Evolutionary conservation across 1,284 basidiomycete species (phyloP), one percentile per base, ranked within the genome.

Genomic region (Trametes versicolor): DNA sequence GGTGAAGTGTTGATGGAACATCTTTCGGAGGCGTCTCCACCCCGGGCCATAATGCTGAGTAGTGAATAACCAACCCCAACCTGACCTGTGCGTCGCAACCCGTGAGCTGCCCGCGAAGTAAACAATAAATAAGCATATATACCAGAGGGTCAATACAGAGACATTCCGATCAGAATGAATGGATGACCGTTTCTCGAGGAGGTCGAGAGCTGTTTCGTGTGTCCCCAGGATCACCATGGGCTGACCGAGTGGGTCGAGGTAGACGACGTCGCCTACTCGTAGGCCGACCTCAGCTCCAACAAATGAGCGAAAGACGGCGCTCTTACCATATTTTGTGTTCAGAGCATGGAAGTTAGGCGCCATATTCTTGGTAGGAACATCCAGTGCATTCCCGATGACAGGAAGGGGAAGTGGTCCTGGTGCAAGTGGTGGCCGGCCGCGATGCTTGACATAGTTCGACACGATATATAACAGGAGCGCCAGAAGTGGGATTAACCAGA

Each of bases 171-270:
- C 72, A 36, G 72, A 71, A 47, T 73, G 74, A 9, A 68, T 72
- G 4, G 64, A 57, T 8, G 68, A 63, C 19, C 70, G 66, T 43
- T 72, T 73, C 5, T 72, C 70, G 43, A 76, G 66, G 13, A 76
- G 60, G 23, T 75, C 74, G 41, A 60, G 59, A 8, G 71, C 74
- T 19, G 67, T 61, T 25, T 68, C 51, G 0, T 55, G 27, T 12
- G 73, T 71, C 39, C 72, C 75, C n/a, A 75, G 49, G 13, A 75
- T 57, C 10, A 75, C 50, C 39, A 71, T 62, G n/a, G 69, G 66
- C 36, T 71, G 58, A 3, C 72, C 73, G 27, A 74, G 60, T 3
- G 72, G 58, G 21, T 56, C 51, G 17, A 74, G 36, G 41, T 72
- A 72, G 23, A 71, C 59, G 19, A 75, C 61, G 37, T 75, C 72